Conservation (phyloP, 1,284 basidiomycete genomes). For the Trichosporon sp. region DNA sequence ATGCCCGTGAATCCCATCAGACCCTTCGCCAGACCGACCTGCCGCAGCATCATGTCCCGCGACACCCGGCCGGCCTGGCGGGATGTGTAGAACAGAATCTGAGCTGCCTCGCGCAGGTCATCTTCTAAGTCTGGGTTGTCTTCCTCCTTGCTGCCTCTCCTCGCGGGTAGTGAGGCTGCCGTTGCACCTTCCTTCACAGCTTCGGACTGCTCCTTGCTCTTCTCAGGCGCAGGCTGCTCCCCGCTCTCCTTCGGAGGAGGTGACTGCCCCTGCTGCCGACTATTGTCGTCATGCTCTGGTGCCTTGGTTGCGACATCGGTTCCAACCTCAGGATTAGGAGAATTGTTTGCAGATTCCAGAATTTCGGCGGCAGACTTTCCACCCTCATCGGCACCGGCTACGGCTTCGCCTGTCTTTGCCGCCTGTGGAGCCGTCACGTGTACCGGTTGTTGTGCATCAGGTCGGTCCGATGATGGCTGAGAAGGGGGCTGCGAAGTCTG, state of each 20-base stretch:
- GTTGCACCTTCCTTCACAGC: too few relatives aligned
- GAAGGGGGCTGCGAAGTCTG: background rate
- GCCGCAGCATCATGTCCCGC: slow-evolving; percentile 41
- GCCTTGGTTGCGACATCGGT: background rate
- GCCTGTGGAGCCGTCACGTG: background rate
- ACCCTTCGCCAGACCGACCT: slow-evolving; percentile 42
- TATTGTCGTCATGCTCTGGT: background rate
- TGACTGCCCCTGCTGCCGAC: too few relatives aligned
- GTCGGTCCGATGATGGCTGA: background rate
- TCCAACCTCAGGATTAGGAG: background rate
- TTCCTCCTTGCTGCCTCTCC: background rate
- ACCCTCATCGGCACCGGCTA: background rate
- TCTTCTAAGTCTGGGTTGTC: slow-evolving; percentile 37
- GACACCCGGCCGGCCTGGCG: slow-evolving; percentile 32
- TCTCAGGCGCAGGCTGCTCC: too few relatives aligned
- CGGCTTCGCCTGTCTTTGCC: background rate
- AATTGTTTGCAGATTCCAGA: background rate
- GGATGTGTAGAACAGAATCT: slow-evolving; percentile 44
- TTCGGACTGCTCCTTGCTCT: too few relatives aligned
- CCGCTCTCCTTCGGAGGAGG: too few relatives aligned
- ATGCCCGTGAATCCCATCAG: slow-evolving; percentile 42
- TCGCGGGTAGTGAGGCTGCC: too few relatives aligned
- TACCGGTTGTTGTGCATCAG: background rate
- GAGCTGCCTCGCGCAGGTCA: slow-evolving; percentile 38
- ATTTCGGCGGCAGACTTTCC: background rate